These are phyloP conservation scores for Fusarium solani-melongenae DNA, from an alignment of 2,329 filamentous ascomycete genomes.

Conservation along the genomic window DNA sequence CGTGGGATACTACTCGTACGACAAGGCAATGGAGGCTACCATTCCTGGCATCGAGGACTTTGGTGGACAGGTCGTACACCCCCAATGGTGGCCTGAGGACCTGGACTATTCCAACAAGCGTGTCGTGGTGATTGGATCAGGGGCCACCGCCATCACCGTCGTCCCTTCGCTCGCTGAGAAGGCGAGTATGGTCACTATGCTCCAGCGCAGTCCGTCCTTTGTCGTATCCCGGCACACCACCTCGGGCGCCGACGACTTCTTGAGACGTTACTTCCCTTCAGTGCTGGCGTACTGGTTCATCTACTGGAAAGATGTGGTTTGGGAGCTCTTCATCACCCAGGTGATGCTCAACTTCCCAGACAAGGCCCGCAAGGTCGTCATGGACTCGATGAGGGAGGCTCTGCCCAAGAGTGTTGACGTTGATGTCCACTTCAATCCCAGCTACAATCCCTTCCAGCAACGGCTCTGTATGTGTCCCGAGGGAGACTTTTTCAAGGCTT, in stretches of 20 bases:
- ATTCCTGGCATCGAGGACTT: constrained; percentile 78
- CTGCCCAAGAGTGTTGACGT: constrained; percentile 66
- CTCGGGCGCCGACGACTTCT: constrained; percentile 49
- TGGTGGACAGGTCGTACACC: constrained; percentile 72
- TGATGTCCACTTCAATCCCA: constrained; percentile 72
- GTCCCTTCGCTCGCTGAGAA: constrained; percentile 75
- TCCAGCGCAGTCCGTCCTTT: constrained; percentile 83
- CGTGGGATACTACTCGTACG: constrained; percentile 78
- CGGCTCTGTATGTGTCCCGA: constrained; percentile 75
- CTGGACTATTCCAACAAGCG: constrained; percentile 74
- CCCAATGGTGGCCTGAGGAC: constrained; percentile 81
- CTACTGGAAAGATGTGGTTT: constrained; percentile 61
- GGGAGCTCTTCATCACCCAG: constrained; percentile 56
- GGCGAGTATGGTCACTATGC: constrained; percentile 77
- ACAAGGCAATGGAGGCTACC: constrained; percentile 65
- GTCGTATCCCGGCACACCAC: constrained; percentile 65
- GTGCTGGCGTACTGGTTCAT: constrained; percentile 58
- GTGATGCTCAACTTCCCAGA: constrained; percentile 43
- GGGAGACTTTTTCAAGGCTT: constrained; percentile 65
- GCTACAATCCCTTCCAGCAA: constrained; percentile 78
- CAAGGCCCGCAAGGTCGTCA: constrained; percentile 49
- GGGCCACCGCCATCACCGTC: constrained; percentile 83
- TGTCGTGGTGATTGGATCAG: constrained; percentile 79
- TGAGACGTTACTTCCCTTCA: constrained; percentile 58
- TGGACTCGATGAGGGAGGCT: constrained; percentile 54